Percentiles rank a stretch among this genome's conserved stretches.
phyloP scores from a whole-genome alignment of 2,329 filamentous ascomycete genomes.

The Penicillium freii region DNA sequence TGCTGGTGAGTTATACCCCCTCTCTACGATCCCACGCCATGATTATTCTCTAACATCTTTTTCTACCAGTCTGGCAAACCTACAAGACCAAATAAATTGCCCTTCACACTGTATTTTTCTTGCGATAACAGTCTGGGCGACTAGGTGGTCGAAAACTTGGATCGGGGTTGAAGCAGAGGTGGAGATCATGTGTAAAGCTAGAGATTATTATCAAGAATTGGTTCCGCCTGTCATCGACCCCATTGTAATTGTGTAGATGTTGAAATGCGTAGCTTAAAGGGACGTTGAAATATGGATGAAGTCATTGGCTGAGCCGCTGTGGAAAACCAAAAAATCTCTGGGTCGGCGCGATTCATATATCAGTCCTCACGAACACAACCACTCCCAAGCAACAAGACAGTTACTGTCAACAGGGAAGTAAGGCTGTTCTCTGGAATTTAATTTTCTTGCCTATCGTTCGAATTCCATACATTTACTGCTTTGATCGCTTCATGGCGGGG shows the following conservation, averaged over 20 bases:
- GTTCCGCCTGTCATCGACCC: slow-evolving; percentile 11
- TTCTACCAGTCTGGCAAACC: slow-evolving; percentile 61
- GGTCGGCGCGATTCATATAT: slow-evolving; percentile 31
- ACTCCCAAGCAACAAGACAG: slow-evolving; percentile 6
- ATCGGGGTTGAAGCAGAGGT: slow-evolving; percentile 25
- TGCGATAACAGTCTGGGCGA: slow-evolving; percentile 21
- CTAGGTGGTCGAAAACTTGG: slow-evolving; percentile 24
- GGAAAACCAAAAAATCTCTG: slow-evolving; percentile 42
- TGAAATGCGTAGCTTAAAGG: slow-evolving; percentile 15
- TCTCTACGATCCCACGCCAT: not conserved
- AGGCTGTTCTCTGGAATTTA: not conserved
- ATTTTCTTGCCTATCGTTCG: not conserved
- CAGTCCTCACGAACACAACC: slow-evolving; percentile 20
- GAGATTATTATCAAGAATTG: slow-evolving; percentile 33
- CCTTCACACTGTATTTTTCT: slow-evolving; percentile 15
- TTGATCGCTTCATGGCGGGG: slow-evolving; percentile 37
- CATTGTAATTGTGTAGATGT: slow-evolving; percentile 22
- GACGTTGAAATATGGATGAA: slow-evolving; percentile 43
- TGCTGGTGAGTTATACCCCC: slow-evolving; percentile 54
- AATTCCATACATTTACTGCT: slow-evolving; percentile 8
- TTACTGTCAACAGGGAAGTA: not conserved
- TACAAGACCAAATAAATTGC: slow-evolving; percentile 56
- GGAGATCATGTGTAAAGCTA: slow-evolving; percentile 43
- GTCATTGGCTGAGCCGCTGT: slow-evolving; percentile 42
- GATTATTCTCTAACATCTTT: slow-evolving; percentile 24